phyloP scores from a whole-genome alignment of 1,284 basidiomycete genomes.

The Butyriboletus appendiculatus region DNA sequence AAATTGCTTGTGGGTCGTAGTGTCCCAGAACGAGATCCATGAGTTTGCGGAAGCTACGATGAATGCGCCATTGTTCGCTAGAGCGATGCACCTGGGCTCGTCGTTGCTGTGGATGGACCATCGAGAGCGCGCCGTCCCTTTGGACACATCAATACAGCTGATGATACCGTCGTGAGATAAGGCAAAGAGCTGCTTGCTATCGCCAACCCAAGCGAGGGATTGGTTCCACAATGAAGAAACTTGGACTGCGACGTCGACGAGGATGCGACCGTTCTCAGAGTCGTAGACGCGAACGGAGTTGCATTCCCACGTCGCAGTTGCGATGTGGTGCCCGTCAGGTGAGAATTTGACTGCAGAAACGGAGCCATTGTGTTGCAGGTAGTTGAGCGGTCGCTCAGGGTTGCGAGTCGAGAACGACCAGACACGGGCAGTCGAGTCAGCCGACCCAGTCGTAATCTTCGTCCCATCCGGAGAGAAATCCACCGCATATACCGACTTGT shows the following conservation, averaged over 20 bases:
- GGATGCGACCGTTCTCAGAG: background rate
- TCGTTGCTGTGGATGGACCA: slow-evolving; percentile 1
- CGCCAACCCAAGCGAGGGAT: slow-evolving; percentile 6
- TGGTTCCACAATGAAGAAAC: background rate
- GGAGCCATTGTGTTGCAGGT: background rate
- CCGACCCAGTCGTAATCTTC: slow-evolving; percentile 6
- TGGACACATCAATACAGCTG: slow-evolving; percentile 1
- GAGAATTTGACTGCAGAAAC: slow-evolving; percentile 12
- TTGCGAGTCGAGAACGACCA: background rate
- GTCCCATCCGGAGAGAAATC: slow-evolving; percentile 13
- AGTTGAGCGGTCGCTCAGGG: background rate
- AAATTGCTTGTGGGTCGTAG: slow-evolving; percentile 1
- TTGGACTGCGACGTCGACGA: slow-evolving; percentile 3
- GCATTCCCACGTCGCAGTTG: slow-evolving; percentile 1
- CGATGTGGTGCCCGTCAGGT: slow-evolving; percentile 8
- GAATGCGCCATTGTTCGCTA: slow-evolving; percentile 2
- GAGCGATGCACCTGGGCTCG: slow-evolving; percentile 1
- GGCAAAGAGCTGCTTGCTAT: slow-evolving; percentile 8
- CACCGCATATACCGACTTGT: background rate
- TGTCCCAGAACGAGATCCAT: slow-evolving; percentile 13
- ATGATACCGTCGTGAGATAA: slow-evolving; percentile 1
- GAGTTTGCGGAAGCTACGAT: slow-evolving; percentile 10
- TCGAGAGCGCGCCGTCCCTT: background rate
- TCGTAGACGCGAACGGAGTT: slow-evolving; percentile 6
- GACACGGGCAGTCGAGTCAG: slow-evolving; percentile 8